Conservation (phyloP, 2,329 filamentous ascomycete species). For the Colletotrichum sp. region DNA sequence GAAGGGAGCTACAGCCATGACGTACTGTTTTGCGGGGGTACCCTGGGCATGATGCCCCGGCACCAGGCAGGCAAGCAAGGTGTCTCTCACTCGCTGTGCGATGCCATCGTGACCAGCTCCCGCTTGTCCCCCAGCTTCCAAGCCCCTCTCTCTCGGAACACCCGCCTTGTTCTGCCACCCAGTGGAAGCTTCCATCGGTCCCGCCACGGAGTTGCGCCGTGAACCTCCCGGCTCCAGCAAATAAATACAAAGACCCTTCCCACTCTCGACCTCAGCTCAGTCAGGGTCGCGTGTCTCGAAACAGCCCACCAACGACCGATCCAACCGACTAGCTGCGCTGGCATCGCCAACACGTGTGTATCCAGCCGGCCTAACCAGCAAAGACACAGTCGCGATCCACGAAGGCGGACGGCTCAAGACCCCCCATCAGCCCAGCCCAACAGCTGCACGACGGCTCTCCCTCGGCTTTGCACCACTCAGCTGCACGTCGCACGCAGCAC, state of each 20-base stretch:
- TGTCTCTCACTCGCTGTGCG: slow-evolving; percentile 6
- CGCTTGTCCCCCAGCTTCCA: not conserved
- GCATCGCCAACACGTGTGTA: not conserved
- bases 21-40: slow-evolving; percentile 13
- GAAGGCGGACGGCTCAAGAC: not conserved
- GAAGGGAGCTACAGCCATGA: slow-evolving; percentile 17
- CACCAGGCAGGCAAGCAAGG: not conserved
- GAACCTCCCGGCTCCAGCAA: not conserved
- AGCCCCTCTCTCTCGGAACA: not conserved
- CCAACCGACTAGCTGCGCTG: not conserved
- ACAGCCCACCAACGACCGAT: not conserved
- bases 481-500: not conserved
- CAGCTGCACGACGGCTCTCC: not conserved
- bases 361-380: not conserved
- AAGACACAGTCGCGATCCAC: not conserved
- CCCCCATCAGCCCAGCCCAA: not conserved
- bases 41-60: not conserved
- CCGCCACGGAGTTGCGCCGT: not conserved
- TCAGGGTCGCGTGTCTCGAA: not conserved
- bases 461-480: slow-evolving; percentile 4
- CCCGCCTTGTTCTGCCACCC: not conserved
- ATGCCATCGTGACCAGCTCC: slow-evolving; percentile 14
- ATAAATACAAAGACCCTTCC: slow-evolving; percentile 4
- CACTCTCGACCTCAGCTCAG: not conserved
- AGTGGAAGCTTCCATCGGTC: slow-evolving; percentile 7